Evolutionary conservation across 306 rosid genomes (phyloP).

Genomic region (Vigna nakashimae): DNA sequence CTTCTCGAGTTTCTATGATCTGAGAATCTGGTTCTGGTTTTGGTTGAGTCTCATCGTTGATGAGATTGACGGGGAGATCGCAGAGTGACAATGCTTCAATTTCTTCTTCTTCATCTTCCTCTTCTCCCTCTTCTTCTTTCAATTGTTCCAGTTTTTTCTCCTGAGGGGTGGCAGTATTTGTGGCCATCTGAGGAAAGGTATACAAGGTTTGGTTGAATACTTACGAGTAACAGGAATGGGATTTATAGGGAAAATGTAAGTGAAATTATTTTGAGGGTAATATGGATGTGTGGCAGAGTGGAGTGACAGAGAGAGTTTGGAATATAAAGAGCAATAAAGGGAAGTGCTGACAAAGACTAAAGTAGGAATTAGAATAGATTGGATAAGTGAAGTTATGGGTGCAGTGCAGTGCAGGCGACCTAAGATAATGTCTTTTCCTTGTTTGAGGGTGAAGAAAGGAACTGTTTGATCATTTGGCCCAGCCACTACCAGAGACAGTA

Average conservation of each 20-base stretch:
- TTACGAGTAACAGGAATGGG: not conserved
- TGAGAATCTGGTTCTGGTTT: conserved; percentile 24
- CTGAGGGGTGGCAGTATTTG: not conserved
- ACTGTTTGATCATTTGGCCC: conserved; percentile 39
- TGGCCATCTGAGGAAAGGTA: conserved; percentile 49
- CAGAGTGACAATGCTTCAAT: conserved; percentile 63
- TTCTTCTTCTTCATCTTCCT: conserved; percentile 32
- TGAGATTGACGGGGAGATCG: conserved; percentile 59
- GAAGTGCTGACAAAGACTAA: conserved; percentile 43
- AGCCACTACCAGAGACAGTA: conserved; percentile 41
- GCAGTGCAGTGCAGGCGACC: conserved; percentile 45
- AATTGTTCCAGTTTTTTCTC: conserved; percentile 29
- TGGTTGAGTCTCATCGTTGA: conserved; percentile 38
- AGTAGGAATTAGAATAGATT: conserved; percentile 19
- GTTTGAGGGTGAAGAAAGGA: conserved; percentile 54
- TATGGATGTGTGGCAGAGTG: not conserved
- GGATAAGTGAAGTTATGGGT: conserved; percentile 30
- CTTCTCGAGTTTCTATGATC: conserved; percentile 50
- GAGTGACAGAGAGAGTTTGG: conserved; percentile 48
- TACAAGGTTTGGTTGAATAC: not conserved
- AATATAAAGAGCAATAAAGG: conserved; percentile 48
- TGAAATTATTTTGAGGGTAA: conserved; percentile 18
- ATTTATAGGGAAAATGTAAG: conserved; percentile 19
- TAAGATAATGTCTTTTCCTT: conserved; percentile 44
- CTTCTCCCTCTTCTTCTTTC: conserved; percentile 35